Base-by-base conservation (phyloP, 768 basidiomycete species). In the Tricholoma saponaceum region DNA sequence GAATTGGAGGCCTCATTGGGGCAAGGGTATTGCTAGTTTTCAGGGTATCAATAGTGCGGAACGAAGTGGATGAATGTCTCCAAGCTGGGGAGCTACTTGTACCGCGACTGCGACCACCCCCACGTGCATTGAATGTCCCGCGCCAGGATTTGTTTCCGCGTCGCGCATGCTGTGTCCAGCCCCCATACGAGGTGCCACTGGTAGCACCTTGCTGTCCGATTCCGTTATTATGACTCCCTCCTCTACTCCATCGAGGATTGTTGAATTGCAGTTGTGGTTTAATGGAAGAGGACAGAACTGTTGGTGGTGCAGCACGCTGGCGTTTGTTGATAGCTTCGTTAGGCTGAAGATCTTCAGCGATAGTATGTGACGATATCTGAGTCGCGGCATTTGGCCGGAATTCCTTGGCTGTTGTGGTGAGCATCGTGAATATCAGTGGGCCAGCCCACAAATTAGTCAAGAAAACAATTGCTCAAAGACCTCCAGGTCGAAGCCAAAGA, bases 251-350 rank as follows among this genome's bases (percentile, higher is more conserved):
- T 30, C 47, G 47, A 30, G 28, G 2, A 16, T 28, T 3, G 26
- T 44, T 30, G 39, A 30, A 44, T 10, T 9, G 10, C 6, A 13
- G 39, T 8, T 43, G 52, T n/a, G 26, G 39, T 5, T 41, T 28
- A n/a, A 44, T 13, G 1, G 55, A 35, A 16, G 58, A 44, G 28
- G 55, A 30, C 1, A 61, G 49, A 22, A 65, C 26, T 47, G 60
- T 4, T 4, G 63, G 63, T 25, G 63, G 64, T 14, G 54, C 56
- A 23, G 7, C 33, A 3, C 35, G 52, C 43, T 57, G 58, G 4
- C 60, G 58, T 35, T 65, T 63, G 44, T 61, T 56, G 2, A 65
- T 58, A 2, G 50, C 39, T 47, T 65, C 64, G 12, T 65, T 65
- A 1, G 64, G 64, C 32, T 65, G 64, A n/a, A 55, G 53, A 43